Base-by-base conservation (phyloP, 805 yeast genomes). In the Brettanomyces naardenensis region DNA sequence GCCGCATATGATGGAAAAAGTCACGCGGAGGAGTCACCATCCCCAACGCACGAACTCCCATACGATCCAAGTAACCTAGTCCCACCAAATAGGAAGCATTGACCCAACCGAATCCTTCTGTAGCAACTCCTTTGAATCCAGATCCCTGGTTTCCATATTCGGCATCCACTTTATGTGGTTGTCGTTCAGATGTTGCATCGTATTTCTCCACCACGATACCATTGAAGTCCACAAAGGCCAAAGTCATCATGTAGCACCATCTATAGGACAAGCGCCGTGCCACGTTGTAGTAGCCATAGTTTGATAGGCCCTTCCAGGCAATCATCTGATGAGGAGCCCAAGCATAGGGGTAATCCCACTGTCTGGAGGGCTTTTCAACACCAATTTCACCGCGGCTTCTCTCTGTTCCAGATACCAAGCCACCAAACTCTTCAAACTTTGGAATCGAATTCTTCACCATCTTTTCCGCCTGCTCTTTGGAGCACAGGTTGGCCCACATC, bases 301-400 rank as follows among this genome's bases (percentile, higher is more conserved):
- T 72, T 21, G 58, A 49, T 25, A 90, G 66, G 0, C 97, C 97
- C 32, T 73, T 73, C 98, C 98, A 90, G 1, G 95, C 90, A 38
- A 90, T 58, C 14, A 90, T 85, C 60, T 90, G 98, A 56, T 92
- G 97, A 3, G 98, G 97, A 0, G 97, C 96, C 98, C 98, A 90
- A 2, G 97, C 97, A 53, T 66, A 86, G 2, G 98, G 98, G 58
- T 81, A 92, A 58, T 90, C 98, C 98, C 98, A 90, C 62, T 90
- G 98, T 58, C 97, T 69, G 10, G 81, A 75, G n/a, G 95, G 96
- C 51, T 87, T 67, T 31, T 73, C 68, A 14, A 83, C 59, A 1
- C 80, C 75, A 27, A 85, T 62, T 19, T 69, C 74, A 28, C 95
- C 94, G 47, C 95, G 65, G 3, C 89, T 78, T 45, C 68, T 57